Conservation (phyloP, 352 stramenopile species). For the Phytophthora sp. region DNA sequence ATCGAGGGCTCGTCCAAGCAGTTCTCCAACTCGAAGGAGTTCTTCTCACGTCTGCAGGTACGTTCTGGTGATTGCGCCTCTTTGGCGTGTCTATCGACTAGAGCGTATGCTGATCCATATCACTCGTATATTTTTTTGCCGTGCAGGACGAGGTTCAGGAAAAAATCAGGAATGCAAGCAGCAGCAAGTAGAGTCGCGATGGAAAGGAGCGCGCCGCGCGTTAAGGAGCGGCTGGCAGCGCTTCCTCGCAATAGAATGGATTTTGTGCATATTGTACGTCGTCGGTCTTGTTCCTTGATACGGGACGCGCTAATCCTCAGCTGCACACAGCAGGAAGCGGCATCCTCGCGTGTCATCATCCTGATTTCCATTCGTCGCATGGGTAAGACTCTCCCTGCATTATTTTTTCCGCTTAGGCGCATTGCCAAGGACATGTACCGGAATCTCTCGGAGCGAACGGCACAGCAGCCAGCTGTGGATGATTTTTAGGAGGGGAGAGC, state of each 20-base stretch:
- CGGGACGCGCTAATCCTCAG: constrained; percentile 8
- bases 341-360: too few species aligned
- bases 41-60: constrained; percentile 83
- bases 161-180: constrained; percentile 45
- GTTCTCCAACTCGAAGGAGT: constrained; percentile 90
- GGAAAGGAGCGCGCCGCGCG: not conserved
- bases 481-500: not conserved
- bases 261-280: constrained; percentile 38
- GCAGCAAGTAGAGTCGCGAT: constrained; percentile 30
- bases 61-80: constrained; percentile 13
- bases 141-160: constrained; percentile 50
- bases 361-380: too few species aligned
- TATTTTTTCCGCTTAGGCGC: not conserved
- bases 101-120: constrained; percentile 13
- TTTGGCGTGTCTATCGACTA: constrained; percentile 4
- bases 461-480: not conserved
- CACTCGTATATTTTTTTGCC: constrained; percentile 1
- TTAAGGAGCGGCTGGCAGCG: constrained; percentile 10
- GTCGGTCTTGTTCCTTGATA: constrained; percentile 4
- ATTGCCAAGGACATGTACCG: not conserved
- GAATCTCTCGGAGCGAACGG: not conserved
- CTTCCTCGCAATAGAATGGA: constrained; percentile 37
- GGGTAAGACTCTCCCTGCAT: too few species aligned
- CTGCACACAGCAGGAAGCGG: too few species aligned
- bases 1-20: constrained; percentile 84